Conservation (phyloP, 2,329 filamentous ascomycete genomes). For the Setomelanomma holmii region DNA sequence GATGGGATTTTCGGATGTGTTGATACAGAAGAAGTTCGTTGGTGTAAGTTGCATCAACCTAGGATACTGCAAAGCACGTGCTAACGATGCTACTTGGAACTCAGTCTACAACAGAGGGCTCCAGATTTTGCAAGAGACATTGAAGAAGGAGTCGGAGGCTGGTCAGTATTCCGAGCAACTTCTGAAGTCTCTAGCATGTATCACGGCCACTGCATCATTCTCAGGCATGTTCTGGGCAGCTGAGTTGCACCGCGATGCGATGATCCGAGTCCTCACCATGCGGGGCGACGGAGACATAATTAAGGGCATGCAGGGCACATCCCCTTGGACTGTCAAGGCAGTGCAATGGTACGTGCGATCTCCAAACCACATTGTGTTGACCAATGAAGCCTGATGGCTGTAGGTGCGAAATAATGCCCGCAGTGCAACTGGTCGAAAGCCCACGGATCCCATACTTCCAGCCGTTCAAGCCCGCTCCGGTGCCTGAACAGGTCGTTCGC, state of each 20-base stretch:
- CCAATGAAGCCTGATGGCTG: background rate
- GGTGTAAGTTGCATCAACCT: slow-evolving; percentile 14
- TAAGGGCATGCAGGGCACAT: slow-evolving; percentile 13
- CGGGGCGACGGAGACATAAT: slow-evolving; percentile 26
- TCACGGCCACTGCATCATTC: slow-evolving; percentile 26
- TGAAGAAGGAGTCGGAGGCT: slow-evolving; percentile 14
- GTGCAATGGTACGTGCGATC: slow-evolving; percentile 22
- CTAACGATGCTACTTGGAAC: background rate
- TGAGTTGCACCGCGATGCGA: slow-evolving; percentile 24
- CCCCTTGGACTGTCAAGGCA: slow-evolving; percentile 21
- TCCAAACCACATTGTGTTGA: background rate
- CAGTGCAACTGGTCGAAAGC: slow-evolving; percentile 16
- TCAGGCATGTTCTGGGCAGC: slow-evolving; percentile 25
- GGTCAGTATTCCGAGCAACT: slow-evolving; percentile 21
- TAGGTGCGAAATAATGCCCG: slow-evolving; percentile 34
- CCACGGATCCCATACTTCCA: slow-evolving; percentile 21
- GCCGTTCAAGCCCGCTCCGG: background rate
- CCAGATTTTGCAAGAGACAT: slow-evolving; percentile 17
- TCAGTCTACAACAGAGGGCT: slow-evolving; percentile 21
- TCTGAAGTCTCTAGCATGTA: slow-evolving; percentile 21
- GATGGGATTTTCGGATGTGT: slow-evolving; percentile 17
- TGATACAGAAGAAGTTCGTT: slow-evolving; percentile 20
- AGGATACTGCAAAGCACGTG: background rate
- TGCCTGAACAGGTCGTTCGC: slow-evolving; percentile 11
- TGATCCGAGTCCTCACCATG: slow-evolving; percentile 20